Conservation (phyloP, 495 filamentous ascomycete species). For the Acidomyces sp. region DNA sequence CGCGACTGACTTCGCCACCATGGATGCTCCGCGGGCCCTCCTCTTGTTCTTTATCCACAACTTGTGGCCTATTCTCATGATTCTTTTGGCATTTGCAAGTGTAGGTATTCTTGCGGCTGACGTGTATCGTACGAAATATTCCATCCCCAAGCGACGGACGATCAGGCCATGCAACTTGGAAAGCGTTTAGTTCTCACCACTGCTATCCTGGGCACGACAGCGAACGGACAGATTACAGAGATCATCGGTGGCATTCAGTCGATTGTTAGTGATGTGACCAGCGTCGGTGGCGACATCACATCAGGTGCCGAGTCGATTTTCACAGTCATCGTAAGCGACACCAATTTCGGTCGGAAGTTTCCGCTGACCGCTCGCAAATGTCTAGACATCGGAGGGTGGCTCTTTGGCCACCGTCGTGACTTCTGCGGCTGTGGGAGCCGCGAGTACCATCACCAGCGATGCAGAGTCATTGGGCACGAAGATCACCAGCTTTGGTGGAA, state of each 20-base stretch:
- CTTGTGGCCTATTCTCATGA: neutral
- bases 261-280: neutral
- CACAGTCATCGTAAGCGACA: slow-evolving; percentile 1
- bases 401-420: slow-evolving; percentile 1
- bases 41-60: neutral
- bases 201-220: slow-evolving; percentile 3
- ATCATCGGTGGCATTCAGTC: slow-evolving; percentile 1
- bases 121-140: neutral
- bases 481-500: neutral
- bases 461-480: slow-evolving; percentile 3
- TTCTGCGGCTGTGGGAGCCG: neutral
- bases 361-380: neutral
- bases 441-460: slow-evolving; percentile 2
- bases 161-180: slow-evolving; percentile 6
- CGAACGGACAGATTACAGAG: neutral
- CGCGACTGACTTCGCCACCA: no score
- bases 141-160: no score
- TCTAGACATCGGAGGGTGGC: slow-evolving; percentile 2
- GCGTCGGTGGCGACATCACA: slow-evolving; percentile 2
- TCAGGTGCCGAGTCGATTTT: neutral
- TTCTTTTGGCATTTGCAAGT: neutral
- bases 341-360: neutral
- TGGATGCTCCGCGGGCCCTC: no score
- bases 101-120: neutral
- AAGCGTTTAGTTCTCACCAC: slow-evolving; percentile 3